Evolutionary conservation across 306 rosid genomes (phyloP).

Genomic region (Rosa multiflora): DNA sequence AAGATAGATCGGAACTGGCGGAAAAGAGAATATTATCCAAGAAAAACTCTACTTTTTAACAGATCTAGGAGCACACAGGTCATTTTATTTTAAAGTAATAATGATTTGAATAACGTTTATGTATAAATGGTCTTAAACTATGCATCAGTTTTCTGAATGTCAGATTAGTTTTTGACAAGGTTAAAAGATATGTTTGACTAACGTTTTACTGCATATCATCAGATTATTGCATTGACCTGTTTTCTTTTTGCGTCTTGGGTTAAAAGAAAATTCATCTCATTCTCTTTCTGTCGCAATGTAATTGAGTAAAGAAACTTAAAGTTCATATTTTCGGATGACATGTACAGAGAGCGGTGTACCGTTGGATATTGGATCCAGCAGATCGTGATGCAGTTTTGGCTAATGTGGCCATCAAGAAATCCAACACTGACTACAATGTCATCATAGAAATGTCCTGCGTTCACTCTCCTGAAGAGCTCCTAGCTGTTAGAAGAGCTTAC

Average conservation of each 20-base stretch:
- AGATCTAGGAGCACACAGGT: no score
- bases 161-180: not conserved
- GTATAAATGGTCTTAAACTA: not conserved
- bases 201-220: not conserved
- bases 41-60: no score
- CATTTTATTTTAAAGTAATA: no score
- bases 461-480: no score
- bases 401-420: conserved; percentile 43
- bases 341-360: conserved; percentile 68
- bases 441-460: no score
- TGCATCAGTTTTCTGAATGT: not conserved
- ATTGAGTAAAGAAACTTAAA: not conserved
- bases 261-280: not conserved
- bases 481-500: no score
- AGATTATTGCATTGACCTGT: not conserved
- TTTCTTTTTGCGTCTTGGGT: no score
- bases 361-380: conserved; percentile 73
- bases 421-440: no score
- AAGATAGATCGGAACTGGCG: no score
- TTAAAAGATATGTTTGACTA: not conserved
- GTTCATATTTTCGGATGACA: not conserved
- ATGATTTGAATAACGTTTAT: not conserved
- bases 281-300: not conserved
- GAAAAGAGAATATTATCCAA: no score
- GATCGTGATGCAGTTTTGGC: conserved; percentile 74